phyloP scores from a whole-genome alignment of 257 asterid genomes.

The Nicotiana benthamiana region DNA sequence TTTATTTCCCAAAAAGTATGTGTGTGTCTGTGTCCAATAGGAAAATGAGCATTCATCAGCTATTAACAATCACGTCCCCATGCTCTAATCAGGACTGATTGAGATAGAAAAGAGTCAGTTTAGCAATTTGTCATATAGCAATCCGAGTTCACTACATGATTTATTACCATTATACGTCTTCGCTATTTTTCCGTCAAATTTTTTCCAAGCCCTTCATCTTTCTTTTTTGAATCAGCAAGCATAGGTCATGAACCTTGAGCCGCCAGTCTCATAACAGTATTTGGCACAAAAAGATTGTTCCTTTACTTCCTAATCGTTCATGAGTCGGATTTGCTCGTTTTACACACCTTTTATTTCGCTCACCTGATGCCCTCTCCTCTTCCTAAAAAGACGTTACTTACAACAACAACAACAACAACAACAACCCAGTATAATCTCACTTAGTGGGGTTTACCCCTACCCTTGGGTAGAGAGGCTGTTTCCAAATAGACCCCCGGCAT shows the following conservation, averaged over 20 bases:
- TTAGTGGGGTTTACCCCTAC: no score
- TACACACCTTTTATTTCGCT: neutral
- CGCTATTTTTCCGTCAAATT: neutral
- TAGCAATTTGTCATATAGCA: neutral
- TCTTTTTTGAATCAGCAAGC: neutral
- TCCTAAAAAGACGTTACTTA: neutral
- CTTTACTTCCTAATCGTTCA: neutral
- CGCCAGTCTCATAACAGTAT: neutral
- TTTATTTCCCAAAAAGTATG: neutral
- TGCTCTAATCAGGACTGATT: neutral
- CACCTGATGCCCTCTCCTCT: neutral
- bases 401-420: no score
- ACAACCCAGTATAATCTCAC: no score
- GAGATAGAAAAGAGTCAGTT: neutral
- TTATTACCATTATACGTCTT: neutral
- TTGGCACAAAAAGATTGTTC: neutral
- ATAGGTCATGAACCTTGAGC: neutral
- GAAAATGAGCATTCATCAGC: neutral
- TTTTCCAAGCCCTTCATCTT: neutral
- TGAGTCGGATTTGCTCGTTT: neutral
- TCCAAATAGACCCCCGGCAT: no score
- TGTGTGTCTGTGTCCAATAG: neutral
- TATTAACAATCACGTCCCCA: neutral
- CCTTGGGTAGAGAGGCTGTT: no score
- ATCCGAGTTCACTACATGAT: neutral